Evolutionary conservation across 225 moss, liverwort and hornwort genomes (phyloP).

Genomic region (Antitrichia curtipendula): DNA sequence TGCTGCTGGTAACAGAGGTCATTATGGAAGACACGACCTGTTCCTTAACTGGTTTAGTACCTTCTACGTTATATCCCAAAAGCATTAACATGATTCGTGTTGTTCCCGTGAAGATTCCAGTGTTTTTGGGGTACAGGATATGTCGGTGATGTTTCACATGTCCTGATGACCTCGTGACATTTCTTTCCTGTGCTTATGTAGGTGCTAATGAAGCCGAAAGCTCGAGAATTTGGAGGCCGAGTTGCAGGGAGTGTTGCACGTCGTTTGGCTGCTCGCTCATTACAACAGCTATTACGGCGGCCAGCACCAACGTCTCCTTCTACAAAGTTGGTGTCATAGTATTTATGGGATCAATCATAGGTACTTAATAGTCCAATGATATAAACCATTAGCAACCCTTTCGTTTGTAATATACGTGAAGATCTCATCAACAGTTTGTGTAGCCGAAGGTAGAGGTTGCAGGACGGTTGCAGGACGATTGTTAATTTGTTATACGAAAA

Average conservation of each 20-base stretch:
- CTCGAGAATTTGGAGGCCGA: constrained; percentile 85
- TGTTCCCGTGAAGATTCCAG: neutral
- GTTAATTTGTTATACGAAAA: neutral
- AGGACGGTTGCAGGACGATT: too few species aligned
- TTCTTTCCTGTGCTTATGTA: constrained; percentile 5
- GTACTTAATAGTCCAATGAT: neutral
- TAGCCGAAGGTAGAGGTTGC: neutral
- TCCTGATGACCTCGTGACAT: neutral
- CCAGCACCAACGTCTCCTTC: constrained; percentile 18
- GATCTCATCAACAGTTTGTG: neutral
- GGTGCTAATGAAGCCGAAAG: constrained; percentile 75
- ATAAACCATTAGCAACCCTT: neutral
- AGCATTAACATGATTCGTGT: neutral
- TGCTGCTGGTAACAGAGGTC: neutral
- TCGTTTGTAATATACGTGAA: constrained; percentile 8
- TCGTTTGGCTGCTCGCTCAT: constrained; percentile 76
- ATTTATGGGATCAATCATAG: neutral
- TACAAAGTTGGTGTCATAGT: neutral
- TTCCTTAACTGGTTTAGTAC: neutral
- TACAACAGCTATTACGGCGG: constrained; percentile 68
- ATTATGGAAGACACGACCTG: neutral
- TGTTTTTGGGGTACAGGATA: neutral
- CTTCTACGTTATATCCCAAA: neutral
- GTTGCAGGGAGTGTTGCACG: constrained; percentile 69
- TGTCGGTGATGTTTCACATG: neutral